phyloP scores from a whole-genome alignment of 345 rosid genomes.

The Eucalyptus marginata region DNA sequence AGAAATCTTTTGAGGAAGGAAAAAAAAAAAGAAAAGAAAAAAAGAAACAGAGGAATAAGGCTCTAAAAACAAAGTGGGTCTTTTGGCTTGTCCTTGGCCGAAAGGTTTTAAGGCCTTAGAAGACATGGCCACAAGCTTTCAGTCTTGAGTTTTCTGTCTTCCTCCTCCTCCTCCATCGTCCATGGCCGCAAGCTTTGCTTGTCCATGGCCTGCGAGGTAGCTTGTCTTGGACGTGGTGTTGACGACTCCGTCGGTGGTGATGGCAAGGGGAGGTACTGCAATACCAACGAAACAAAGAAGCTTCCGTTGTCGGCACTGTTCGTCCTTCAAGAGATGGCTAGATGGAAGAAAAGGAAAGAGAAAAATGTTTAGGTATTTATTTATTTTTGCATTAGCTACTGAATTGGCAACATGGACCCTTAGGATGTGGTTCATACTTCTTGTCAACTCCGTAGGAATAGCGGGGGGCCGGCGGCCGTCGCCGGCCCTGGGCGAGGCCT shows the following conservation, averaged over 20 bases:
- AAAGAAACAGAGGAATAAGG: too few species aligned
- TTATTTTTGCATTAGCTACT: not conserved
- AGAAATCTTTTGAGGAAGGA: too few species aligned
- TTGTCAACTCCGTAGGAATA: too few species aligned
- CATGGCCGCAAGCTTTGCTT: not conserved
- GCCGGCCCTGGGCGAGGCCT: too few species aligned
- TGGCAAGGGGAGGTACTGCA: not conserved
- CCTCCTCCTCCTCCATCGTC: not conserved
- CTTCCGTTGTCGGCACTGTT: not conserved
- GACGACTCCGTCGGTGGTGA: not conserved
- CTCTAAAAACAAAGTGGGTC: too few species aligned
- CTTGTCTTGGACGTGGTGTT: not conserved
- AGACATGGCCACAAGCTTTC: not conserved
- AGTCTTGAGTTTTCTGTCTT: not conserved
- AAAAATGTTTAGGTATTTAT: not conserved
- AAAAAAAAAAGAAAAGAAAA: too few species aligned
- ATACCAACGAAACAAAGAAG: too few species aligned
- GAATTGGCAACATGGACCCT: too few species aligned
- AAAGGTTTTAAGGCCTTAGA: not conserved
- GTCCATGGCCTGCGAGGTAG: not conserved
- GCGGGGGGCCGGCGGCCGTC: too few species aligned
- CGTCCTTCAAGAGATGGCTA: not conserved
- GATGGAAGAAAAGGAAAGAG: not conserved
- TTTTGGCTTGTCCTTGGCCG: not conserved
- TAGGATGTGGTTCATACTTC: too few species aligned